A percentile compares a stretch with the other conserved stretches of the same genome.
Evolutionary conservation across 768 basidiomycete species (phyloP).

Genomic region (Pleurotus citrinopileatus): DNA sequence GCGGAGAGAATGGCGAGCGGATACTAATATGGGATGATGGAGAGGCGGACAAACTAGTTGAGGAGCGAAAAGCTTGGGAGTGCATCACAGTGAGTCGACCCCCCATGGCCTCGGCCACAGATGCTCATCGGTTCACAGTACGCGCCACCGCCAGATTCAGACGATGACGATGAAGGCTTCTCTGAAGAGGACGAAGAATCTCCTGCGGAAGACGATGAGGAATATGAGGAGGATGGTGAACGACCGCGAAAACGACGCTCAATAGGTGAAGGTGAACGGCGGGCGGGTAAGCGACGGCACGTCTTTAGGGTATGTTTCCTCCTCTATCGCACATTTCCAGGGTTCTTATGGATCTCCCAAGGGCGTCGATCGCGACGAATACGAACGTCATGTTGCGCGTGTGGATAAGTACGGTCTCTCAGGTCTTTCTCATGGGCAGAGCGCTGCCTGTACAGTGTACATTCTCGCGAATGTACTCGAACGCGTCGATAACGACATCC

Average conservation of each 20-base stretch:
- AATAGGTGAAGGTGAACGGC: constrained; percentile 34
- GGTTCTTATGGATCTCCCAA: constrained; percentile 18
- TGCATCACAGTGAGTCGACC: constrained; percentile 63
- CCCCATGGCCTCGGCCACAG: constrained; percentile 2
- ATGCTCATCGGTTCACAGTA: constrained; percentile 44
- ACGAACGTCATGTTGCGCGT: constrained; percentile 55
- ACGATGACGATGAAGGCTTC: constrained; percentile 49
- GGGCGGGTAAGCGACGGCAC: constrained; percentile 6
- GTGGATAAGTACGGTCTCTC: constrained; percentile 81
- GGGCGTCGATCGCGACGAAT: constrained; percentile 69
- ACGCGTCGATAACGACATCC: constrained; percentile 87
- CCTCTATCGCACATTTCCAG: constrained; percentile 8
- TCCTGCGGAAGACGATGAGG: constrained; percentile 40
- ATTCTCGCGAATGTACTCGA: constrained; percentile 88
- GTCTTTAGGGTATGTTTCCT: constrained; percentile 23
- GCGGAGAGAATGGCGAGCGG: constrained; percentile 61
- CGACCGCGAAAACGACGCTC: constrained; percentile 57
- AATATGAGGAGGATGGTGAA: constrained; percentile 37
- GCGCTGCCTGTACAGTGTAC: constrained; percentile 86
- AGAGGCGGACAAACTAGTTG: constrained; percentile 62
- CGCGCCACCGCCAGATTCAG: constrained; percentile 73
- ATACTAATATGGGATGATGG: constrained; percentile 95
- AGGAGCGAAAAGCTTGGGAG: constrained; percentile 83
- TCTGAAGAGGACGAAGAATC: constrained; percentile 44
- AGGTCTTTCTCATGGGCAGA: constrained; percentile 88